Conservation (phyloP, 2,329 filamentous ascomycete genomes). For the Tolypocladium album region DNA sequence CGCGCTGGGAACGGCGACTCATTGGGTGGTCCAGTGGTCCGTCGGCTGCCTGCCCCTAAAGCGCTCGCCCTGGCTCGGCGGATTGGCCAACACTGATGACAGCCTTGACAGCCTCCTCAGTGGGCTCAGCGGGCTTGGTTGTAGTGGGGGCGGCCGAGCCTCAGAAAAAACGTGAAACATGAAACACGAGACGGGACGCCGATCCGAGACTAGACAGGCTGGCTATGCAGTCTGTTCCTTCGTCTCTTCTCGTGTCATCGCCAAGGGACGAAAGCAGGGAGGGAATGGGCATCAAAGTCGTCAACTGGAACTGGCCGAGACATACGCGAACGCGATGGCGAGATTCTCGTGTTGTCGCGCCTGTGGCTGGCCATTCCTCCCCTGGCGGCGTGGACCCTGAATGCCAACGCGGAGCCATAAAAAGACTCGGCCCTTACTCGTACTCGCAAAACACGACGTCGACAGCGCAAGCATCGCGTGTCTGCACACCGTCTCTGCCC, state of each 20-base stretch:
- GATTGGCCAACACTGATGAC: neutral
- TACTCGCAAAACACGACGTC: neutral
- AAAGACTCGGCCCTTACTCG: neutral
- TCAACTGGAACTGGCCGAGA: neutral
- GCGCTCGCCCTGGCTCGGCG: neutral
- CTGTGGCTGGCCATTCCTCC: neutral
- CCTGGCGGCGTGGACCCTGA: neutral
- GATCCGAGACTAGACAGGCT: neutral
- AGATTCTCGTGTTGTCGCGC: neutral
- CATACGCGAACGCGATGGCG: neutral
- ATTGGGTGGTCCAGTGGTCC: neutral
- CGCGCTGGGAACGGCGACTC: neutral
- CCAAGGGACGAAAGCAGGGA: neutral
- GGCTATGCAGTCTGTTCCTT: neutral
- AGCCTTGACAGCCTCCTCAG: too few species aligned
- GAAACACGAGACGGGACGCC: neutral
- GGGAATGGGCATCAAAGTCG: neutral
- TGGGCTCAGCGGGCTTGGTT: too few species aligned
- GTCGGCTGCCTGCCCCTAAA: neutral
- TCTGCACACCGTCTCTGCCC: neutral
- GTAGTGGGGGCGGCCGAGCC: neutral
- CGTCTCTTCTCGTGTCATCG: too few species aligned
- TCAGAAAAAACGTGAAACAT: neutral
- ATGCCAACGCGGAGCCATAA: neutral
- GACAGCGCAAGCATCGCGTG: neutral